These are phyloP conservation scores for Ustilago nuda DNA, from an alignment of 1,284 basidiomycete genomes.

Conservation along the genomic window DNA sequence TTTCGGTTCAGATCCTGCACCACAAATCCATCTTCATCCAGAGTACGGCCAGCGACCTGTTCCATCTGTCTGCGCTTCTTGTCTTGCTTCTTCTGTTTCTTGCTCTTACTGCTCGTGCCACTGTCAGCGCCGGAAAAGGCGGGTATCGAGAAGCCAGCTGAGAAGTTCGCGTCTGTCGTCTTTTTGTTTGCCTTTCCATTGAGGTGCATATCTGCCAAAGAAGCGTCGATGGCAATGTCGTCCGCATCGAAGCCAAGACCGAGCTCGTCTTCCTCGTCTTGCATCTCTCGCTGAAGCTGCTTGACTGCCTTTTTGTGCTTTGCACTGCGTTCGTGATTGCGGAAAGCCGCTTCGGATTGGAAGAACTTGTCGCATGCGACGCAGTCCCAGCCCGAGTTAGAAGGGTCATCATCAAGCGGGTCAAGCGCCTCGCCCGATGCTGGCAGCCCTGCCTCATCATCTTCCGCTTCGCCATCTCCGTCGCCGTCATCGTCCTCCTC, in stretches of 20 bases:
- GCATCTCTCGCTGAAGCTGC: conserved; percentile 78
- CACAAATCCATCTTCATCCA: conserved; percentile 48
- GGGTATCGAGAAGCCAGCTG: conserved; percentile 49
- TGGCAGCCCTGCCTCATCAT: conserved; percentile 23
- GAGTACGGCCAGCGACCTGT: conserved; percentile 29
- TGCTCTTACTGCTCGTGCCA: conserved; percentile 35
- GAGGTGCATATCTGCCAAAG: conserved; percentile 38
- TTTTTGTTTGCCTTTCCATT: conserved; percentile 12
- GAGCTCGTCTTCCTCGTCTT: conserved; percentile 79
- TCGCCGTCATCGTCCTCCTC: conserved; percentile 34
- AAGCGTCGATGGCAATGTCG: conserved; percentile 33
- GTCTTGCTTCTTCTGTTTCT: conserved; percentile 61
- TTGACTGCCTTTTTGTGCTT: conserved; percentile 81
- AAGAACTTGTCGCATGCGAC: conserved; percentile 94
- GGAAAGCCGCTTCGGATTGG: conserved; percentile 91
- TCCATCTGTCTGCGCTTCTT: conserved; percentile 54
- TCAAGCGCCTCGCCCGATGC: conserved; percentile 14
- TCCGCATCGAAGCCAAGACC: conserved; percentile 65
- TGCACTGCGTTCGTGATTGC: conserved; percentile 94
- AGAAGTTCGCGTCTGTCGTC: conserved; percentile 14
- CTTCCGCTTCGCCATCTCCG: conserved; percentile 6
- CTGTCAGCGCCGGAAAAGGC: conserved; percentile 22
- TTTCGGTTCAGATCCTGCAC: conserved; percentile 48
- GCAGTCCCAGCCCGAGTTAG: conserved; percentile 80
- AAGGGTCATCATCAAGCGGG: conserved; percentile 19